phyloP scores from a whole-genome alignment of 1,284 basidiomycete genomes.

The Ceratobasidium sp. region DNA sequence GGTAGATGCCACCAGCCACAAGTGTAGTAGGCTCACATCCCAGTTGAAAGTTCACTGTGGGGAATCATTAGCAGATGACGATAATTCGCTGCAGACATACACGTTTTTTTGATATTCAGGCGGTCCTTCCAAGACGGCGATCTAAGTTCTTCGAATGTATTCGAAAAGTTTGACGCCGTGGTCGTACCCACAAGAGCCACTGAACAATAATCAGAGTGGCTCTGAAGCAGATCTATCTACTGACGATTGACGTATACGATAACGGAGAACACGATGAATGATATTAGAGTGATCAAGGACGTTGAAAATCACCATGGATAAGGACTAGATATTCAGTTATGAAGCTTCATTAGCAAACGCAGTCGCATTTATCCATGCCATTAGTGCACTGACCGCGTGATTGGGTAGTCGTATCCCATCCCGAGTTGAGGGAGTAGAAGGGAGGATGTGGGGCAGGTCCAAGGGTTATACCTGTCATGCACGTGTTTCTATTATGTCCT shows the following conservation, averaged over 20 bases:
- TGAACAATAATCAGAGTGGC: neutral
- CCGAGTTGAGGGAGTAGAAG: too few relatives aligned
- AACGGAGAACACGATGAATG: neutral
- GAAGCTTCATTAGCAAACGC: too few relatives aligned
- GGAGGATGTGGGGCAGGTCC: too few relatives aligned
- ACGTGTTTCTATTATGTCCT: too few relatives aligned
- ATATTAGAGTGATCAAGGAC: neutral
- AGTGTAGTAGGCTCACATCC: slow-evolving; percentile 6
- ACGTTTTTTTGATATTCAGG: neutral
- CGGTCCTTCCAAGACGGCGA: neutral
- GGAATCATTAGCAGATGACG: neutral
- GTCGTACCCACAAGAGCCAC: slow-evolving; percentile 1
- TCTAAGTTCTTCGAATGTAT: neutral
- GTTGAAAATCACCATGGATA: slow-evolving; percentile 22
- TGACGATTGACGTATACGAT: neutral
- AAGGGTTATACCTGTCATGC: too few relatives aligned
- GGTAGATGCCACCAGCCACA: neutral
- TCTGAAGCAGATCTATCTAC: neutral
- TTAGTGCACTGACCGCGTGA: too few relatives aligned
- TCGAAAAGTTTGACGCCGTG: neutral
- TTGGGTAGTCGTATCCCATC: too few relatives aligned
- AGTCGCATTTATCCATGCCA: too few relatives aligned
- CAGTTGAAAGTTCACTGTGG: neutral
- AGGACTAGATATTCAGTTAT: neutral
- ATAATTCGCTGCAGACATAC: neutral